Evolutionary conservation across 441 rosid species (phyloP), one percentile per base, ranked within the genome.

Genomic region (Erodium trifolium): DNA sequence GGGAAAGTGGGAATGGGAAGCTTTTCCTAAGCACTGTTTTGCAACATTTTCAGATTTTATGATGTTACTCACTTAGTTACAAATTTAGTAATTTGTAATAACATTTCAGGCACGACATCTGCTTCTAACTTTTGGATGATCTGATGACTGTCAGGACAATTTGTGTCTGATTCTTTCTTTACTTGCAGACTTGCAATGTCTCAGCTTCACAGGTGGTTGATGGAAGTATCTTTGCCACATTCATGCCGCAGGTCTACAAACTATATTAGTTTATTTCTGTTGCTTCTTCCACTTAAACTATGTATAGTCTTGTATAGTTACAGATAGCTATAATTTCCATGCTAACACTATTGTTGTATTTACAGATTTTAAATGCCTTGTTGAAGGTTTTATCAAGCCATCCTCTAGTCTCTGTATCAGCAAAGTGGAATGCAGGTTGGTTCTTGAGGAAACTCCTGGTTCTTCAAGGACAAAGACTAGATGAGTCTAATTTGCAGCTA

Each of bases 401-500:
- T 64, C 76, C 84, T 47, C 76, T 81, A 41, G 68, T 43, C 17
- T 67, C 84, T 66, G 77, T 72, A 9, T 69, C 62, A 71, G 63
- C 70, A 67, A 77, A 74, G 68, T 78, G 79, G 88, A 83, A 85
- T 71, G 72, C 79, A 16, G 91, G 86, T 63, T 86, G 89, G 91
- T 74, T 86, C 68, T 51, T 88, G 74, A 69, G 41, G 72, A 83
- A 83, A 72, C 77, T 84, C 41, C 73, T 85, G 75, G 13, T 71
- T 43, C 66, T 73, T 63, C 80, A 78, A 71, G 83, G 78, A 75
- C 74, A 65, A 70, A 70, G 43, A 69, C 85, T 83, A 45, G 69
- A 68, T 59, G 73, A 80, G 63, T 66, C 77, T 67, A 73, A 73
- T 76, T 34, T 79, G 69, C 73, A 45, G 39, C 66, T 80, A 39